A percentile compares a stretch with the other conserved stretches of the same genome.
phyloP scores from a whole-genome alignment of 176 grass and related monocot species.

The Bolboschoenus planiculmis region DNA sequence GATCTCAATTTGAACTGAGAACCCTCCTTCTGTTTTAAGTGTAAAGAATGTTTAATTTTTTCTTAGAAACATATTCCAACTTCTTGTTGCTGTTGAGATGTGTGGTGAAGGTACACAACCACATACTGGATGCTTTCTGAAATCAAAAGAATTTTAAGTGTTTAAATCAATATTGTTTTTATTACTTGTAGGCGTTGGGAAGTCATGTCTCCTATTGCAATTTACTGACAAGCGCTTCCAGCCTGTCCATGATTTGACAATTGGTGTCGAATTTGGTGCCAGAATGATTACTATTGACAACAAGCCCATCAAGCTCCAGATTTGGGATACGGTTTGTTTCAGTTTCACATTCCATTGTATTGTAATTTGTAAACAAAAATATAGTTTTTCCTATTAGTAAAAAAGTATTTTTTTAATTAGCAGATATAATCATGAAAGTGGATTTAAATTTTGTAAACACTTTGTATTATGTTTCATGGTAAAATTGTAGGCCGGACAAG shows the following conservation, averaged over 20 bases:
- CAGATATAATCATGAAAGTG: neutral
- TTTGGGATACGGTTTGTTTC: conserved; percentile 51
- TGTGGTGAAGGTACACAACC: neutral
- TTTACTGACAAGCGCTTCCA: conserved; percentile 57
- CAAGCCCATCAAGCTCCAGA: conserved; percentile 55
- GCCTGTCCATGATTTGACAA: conserved; percentile 54
- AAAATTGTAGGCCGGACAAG: conserved; percentile 45
- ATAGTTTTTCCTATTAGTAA: neutral
- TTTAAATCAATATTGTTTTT: neutral
- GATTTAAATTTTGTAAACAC: neutral
- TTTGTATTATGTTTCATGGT: conserved; percentile 1
- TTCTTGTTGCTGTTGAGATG: neutral
- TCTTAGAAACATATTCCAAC: neutral
- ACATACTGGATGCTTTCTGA: too few species aligned
- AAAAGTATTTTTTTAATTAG: neutral
- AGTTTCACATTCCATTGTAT: conserved; percentile 11
- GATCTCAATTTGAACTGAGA: neutral
- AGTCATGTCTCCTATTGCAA: conserved; percentile 54
- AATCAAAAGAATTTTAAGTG: neutral
- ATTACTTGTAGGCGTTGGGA: conserved; percentile 39
- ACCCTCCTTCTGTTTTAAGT: neutral
- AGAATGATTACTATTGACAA: conserved; percentile 45
- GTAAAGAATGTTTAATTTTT: neutral
- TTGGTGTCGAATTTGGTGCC: conserved; percentile 47
- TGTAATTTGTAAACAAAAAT: neutral